Conservation (phyloP, 2,329 filamentous ascomycete species). For the Rutstroemia sp. region DNA sequence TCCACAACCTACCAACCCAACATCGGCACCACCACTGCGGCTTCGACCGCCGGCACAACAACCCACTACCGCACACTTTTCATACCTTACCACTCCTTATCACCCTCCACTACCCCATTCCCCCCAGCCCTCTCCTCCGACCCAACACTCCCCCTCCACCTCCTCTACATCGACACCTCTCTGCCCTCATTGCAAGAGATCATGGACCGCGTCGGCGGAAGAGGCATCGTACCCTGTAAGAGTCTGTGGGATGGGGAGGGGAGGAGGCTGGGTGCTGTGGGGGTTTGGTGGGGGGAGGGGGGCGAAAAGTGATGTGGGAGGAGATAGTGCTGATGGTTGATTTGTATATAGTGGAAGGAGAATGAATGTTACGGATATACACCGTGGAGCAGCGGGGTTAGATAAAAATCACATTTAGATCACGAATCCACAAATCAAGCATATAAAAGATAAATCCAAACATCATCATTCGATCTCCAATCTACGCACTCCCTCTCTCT, state of each 20-base stretch:
- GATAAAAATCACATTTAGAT: too few relatives aligned
- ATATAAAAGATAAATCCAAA: too few relatives aligned
- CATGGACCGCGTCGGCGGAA: neutral
- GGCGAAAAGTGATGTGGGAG: neutral
- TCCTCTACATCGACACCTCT: neutral
- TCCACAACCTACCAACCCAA: neutral
- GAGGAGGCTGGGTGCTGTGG: slow-evolving; percentile 23
- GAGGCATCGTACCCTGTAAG: slow-evolving; percentile 34
- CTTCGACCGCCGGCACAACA: too few relatives aligned
- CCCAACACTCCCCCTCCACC: neutral
- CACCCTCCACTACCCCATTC: neutral
- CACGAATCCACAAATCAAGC: too few relatives aligned
- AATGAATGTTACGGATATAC: too few relatives aligned
- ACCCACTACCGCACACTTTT: neutral
- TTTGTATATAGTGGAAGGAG: too few relatives aligned
- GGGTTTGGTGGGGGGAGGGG: neutral
- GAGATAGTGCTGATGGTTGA: too few relatives aligned
- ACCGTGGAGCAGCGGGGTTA: too few relatives aligned
- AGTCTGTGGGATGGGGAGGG: slow-evolving; percentile 37
- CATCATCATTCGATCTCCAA: too few relatives aligned
- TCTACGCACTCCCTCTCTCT: neutral
- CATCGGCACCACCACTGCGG: neutral
- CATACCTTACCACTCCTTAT: neutral
- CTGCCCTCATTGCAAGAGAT: neutral
- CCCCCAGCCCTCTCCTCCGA: neutral